phyloP scores from a whole-genome alignment of 257 asterid species.

The Salvia miltiorrhiza region DNA sequence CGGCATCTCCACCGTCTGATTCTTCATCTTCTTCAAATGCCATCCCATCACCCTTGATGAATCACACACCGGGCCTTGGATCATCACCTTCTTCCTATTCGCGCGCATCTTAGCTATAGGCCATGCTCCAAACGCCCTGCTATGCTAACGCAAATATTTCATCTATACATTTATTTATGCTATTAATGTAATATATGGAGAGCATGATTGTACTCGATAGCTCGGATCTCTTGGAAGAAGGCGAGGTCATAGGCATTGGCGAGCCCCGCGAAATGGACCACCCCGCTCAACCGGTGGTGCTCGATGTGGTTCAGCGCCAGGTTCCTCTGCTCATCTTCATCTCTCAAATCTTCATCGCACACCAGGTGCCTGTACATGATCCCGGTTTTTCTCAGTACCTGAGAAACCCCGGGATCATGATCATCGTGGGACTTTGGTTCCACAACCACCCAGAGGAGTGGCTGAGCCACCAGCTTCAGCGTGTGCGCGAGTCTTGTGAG shows the following conservation, averaged over 20 bases:
- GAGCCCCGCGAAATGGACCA: constrained; percentile 79
- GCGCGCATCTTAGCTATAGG: constrained; percentile 17
- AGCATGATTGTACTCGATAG: constrained; percentile 76
- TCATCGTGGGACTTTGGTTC: constrained; percentile 59
- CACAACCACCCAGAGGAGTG: constrained; percentile 79
- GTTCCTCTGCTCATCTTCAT: constrained; percentile 54
- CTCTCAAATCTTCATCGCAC: constrained; percentile 66
- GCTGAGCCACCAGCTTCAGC: constrained; percentile 61
- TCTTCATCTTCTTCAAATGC: constrained; percentile 68
- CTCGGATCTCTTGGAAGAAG: constrained; percentile 75
- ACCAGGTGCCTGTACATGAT: constrained; percentile 80
- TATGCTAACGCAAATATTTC: background rate
- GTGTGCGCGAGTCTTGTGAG: constrained; percentile 66
- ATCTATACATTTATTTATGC: background rate
- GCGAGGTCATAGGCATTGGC: constrained; percentile 67
- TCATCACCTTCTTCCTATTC: constrained; percentile 21
- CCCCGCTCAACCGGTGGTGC: constrained; percentile 78
- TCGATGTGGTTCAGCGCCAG: constrained; percentile 87
- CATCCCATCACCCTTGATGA: constrained; percentile 74
- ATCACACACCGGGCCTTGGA: constrained; percentile 40
- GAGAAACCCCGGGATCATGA: constrained; percentile 50
- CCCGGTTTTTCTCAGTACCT: constrained; percentile 66
- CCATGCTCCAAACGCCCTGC: constrained; percentile 29
- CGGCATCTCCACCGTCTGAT: constrained; percentile 24
- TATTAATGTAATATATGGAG: no score